Evolutionary conservation across 2,329 filamentous ascomycete genomes (phyloP), one percentile per base, ranked within the genome.

Genomic region (Hortaea werneckii): DNA sequence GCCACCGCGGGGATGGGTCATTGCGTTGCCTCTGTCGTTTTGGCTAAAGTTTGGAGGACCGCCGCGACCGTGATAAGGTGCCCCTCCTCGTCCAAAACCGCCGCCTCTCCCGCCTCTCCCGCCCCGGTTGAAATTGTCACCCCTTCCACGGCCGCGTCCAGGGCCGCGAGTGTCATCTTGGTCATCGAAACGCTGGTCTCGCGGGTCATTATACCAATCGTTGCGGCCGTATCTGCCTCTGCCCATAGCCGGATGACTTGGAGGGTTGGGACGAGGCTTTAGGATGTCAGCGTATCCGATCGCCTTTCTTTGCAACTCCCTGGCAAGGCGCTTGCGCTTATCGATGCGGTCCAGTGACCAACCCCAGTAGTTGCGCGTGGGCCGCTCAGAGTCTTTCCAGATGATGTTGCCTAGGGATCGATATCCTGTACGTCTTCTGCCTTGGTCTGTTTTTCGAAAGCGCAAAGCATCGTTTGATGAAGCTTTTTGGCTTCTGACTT

Each of bases 291-390:
- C 53, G 38, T 60, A 60, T 10, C 53, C 56, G 9, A 34, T 50
- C 5, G 55, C 50, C 5, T 32, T 41, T 6, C 50, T 44, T 9
- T 44, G 27, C 27, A 52, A 50, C 32, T 45, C 46, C 42, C 38
- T 46, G 13, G 42, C 46, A 26, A 57, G 43, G 40, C 51, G 54
- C 42, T 54, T 58, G 34, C 50, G 45, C 44, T 50, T 55, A 29
- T 51, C 43, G 26, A 58, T 48, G 12, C 51, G 53, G 11, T 59
- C 56, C 8, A 54, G 44, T 2, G 49, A 49, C 40, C 58, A 60
- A 12, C 59, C 60, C 53, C 54, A 61, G 46, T 59, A 60, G 38
- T 63, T 63, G 27, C 58, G 50, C 26, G 58, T 60, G 8, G 57
- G 51, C 5, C 57, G 54, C 37, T 54, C 54, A 1, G 54, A 53